phyloP scores from a whole-genome alignment of 768 basidiomycete genomes.

The Lyophyllum shimeji region DNA sequence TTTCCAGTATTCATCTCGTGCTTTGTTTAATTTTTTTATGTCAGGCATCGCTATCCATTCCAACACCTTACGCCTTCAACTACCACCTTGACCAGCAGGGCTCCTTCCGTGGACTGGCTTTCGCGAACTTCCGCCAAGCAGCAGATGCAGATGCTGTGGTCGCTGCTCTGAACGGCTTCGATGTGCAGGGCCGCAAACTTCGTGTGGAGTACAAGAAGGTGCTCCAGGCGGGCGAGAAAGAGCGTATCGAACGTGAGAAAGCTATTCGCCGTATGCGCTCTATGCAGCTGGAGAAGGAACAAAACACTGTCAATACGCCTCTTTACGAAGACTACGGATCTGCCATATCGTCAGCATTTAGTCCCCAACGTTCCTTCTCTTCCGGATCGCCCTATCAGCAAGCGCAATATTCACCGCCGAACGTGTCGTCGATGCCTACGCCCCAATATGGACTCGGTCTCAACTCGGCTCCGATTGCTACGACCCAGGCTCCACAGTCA shows the following conservation, averaged over 20 bases:
- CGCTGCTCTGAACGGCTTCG: constrained; percentile 93
- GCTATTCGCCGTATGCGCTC: constrained; percentile 97
- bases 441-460: constrained; percentile 44
- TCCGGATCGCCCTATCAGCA: constrained; percentile 59
- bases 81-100: constrained; percentile 97
- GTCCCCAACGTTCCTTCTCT: constrained; percentile 75
- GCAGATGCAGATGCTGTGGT: constrained; percentile 94
- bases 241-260: constrained; percentile 97
- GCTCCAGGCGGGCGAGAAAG: constrained; percentile 98
- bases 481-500: constrained; percentile 55
- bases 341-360: constrained; percentile 57
- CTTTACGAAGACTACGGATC: constrained; percentile 78
- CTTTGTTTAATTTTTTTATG: constrained; percentile 16
- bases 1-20: background rate
- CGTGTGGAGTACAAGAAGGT: constrained; percentile 99
- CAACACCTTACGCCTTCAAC: constrained; percentile 98
- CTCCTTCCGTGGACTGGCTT: constrained; percentile 95
- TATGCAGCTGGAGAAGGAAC: constrained; percentile 91
- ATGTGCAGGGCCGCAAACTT: constrained; percentile 94
- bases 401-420: constrained; percentile 69
- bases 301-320: constrained; percentile 45
- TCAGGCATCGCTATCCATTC: constrained; percentile 88
- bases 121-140: constrained; percentile 95
- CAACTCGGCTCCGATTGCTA: constrained; percentile 49
- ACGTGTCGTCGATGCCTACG: constrained; percentile 43